A percentile compares a stretch with the other conserved stretches of the same genome.
These are phyloP conservation scores for Nasturtium officinale DNA, from an alignment of 345 rosid genomes.

Conservation along the genomic window DNA sequence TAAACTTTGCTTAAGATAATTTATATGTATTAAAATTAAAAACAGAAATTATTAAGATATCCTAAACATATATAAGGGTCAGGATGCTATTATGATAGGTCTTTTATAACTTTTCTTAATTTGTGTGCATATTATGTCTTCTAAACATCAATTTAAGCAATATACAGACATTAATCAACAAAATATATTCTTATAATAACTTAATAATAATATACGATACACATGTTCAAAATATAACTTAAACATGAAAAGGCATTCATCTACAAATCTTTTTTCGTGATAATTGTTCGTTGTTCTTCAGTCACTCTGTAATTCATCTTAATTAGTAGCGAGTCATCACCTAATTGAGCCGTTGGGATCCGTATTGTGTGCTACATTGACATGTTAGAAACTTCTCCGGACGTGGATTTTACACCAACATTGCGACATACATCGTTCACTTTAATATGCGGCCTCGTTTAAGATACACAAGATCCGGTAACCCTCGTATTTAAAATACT, in stretches of 20 bases:
- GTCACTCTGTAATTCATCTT: neutral
- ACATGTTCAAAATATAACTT: neutral
- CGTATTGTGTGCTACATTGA: neutral
- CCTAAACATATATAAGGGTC: too few species aligned
- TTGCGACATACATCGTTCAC: constrained; percentile 8
- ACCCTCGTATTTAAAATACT: neutral
- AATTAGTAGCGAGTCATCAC: neutral
- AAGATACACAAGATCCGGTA: constrained; percentile 13
- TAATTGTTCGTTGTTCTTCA: neutral
- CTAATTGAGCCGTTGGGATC: neutral
- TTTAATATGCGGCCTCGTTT: neutral
- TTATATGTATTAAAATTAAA: too few species aligned
- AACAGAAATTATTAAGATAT: too few species aligned
- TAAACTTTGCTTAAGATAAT: too few species aligned
- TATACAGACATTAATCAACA: too few species aligned
- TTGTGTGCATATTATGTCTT: too few species aligned
- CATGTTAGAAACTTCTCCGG: constrained; percentile 9
- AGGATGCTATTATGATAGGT: too few species aligned
- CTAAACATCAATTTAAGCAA: too few species aligned
- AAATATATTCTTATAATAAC: too few species aligned
- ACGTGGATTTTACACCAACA: constrained; percentile 13
- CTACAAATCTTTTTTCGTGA: neutral
- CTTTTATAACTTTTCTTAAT: neutral
- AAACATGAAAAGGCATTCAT: neutral
- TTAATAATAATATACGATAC: neutral